A percentile compares a stretch with the other conserved stretches of the same genome.
Conservation (phyloP, 352 stramenopile species). For the Phytophthora cajani region DNA sequence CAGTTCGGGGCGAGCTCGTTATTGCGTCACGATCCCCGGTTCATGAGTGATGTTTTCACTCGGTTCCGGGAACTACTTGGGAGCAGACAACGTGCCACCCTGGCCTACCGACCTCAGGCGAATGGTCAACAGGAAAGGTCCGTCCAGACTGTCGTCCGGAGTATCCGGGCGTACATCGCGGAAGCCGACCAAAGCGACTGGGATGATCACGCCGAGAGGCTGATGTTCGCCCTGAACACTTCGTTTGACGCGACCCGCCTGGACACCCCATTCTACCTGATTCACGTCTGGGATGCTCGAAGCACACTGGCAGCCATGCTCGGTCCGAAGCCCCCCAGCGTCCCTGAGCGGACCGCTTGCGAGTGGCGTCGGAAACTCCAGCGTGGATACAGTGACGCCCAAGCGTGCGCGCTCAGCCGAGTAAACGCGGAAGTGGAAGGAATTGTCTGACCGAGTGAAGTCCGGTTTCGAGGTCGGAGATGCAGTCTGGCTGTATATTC, state of each 20-base stretch:
- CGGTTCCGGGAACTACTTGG: conserved; percentile 30
- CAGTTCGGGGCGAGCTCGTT: conserved; percentile 29
- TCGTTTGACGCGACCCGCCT: conserved; percentile 18
- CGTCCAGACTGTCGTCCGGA: conserved; percentile 34
- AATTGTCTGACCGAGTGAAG: neutral
- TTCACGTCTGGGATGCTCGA: conserved; percentile 22
- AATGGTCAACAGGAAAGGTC: conserved; percentile 45
- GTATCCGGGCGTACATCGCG: conserved; percentile 21
- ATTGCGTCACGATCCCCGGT: conserved; percentile 31
- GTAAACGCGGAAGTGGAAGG: neutral
- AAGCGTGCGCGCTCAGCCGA: neutral
- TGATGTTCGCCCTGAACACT: conserved; percentile 33
- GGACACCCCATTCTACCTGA: conserved; percentile 22
- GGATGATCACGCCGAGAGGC: conserved; percentile 25
- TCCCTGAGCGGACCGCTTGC: neutral
- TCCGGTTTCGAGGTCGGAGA: neutral
- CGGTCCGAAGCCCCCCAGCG: neutral
- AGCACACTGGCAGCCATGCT: conserved; percentile 6
- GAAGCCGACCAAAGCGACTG: conserved; percentile 37
- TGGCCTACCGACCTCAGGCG: conserved; percentile 37
- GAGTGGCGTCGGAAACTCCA: conserved; percentile 9
- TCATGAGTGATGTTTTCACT: conserved; percentile 38
- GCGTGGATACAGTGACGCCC: conserved; percentile 4
- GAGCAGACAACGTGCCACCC: conserved; percentile 25
- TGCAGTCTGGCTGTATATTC: conserved; percentile 1